Conservation (phyloP, 345 rosid species). For the Sonneratia alba region DNA sequence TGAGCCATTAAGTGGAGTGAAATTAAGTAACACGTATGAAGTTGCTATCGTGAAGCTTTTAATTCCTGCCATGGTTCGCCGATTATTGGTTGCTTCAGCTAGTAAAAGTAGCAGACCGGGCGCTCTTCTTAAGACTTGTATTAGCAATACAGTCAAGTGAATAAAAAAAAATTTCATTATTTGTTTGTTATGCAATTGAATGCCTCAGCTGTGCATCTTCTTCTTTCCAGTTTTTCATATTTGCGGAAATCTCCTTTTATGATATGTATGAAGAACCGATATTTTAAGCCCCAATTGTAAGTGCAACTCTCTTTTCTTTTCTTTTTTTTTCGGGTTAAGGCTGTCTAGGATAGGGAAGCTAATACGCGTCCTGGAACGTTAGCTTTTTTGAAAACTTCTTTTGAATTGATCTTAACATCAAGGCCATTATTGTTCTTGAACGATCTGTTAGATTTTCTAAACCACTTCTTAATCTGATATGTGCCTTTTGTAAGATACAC, state of each 20-base stretch:
- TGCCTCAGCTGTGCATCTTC: background rate
- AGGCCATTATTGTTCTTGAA: background rate
- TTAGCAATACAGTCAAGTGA: background rate
- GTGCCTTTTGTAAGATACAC: conserved; percentile 61
- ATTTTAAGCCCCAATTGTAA: background rate
- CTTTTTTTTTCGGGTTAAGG: background rate
- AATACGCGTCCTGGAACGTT: background rate
- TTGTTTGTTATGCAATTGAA: background rate
- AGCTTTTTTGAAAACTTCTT: background rate
- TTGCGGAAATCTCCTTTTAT: no score
- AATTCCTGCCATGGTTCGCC: background rate
- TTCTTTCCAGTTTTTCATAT: background rate
- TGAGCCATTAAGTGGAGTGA: conserved; percentile 1
- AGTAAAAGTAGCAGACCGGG: background rate
- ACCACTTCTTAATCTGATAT: conserved; percentile 23
- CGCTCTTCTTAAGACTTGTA: background rate
- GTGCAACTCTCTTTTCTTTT: background rate
- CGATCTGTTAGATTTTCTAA: background rate
- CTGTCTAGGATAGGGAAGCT: background rate
- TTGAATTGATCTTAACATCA: background rate
- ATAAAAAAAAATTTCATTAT: background rate
- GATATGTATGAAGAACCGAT: background rate
- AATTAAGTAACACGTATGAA: background rate
- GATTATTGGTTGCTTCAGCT: background rate
- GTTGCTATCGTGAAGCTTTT: background rate